Percentiles rank a stretch among this genome's conserved stretches.
phyloP scores from a whole-genome alignment of 306 rosid genomes.

The Ziziphus jujuba region DNA sequence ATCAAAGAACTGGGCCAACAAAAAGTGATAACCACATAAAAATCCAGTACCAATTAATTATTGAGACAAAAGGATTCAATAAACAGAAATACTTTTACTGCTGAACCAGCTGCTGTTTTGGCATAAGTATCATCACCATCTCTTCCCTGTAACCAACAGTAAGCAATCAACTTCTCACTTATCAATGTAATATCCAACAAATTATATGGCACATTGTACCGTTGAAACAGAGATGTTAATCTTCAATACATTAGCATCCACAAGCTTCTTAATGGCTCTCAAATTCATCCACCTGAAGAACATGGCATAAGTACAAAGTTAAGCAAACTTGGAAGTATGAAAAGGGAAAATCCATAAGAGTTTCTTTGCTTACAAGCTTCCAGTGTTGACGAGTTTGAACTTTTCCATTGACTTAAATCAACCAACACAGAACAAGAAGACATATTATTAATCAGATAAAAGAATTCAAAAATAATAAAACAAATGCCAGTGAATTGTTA shows the following conservation, averaged over 20 bases:
- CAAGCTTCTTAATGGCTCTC: conserved; percentile 54
- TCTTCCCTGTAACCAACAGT: conserved; percentile 34
- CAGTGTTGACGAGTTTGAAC: conserved; percentile 63
- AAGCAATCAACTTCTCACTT: conserved; percentile 26
- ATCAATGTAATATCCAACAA: conserved; percentile 5
- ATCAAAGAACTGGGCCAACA: conserved; percentile 54
- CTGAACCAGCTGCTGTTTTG: conserved; percentile 45
- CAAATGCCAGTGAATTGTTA: conserved; percentile 9
- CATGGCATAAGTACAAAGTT: conserved; percentile 5
- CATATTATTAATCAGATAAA: background rate
- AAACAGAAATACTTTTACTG: conserved; percentile 43
- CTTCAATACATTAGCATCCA: conserved; percentile 44
- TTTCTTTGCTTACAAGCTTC: conserved; percentile 56
- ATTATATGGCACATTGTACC: conserved; percentile 33
- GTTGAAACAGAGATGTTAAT: conserved; percentile 26
- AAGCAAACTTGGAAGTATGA: conserved; percentile 12
- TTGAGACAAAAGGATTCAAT: background rate
- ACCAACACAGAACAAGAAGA: conserved; percentile 23
- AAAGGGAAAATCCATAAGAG: conserved; percentile 12
- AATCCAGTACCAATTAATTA: conserved; percentile 10
- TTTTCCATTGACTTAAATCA: conserved; percentile 44
- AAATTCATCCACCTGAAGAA: conserved; percentile 64
- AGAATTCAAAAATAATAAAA: conserved; percentile 6
- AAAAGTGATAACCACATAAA: conserved; percentile 14
- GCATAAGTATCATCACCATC: conserved; percentile 38